phyloP scores from a whole-genome alignment of 768 basidiomycete species.

The Kwoniella mangroviensis region DNA sequence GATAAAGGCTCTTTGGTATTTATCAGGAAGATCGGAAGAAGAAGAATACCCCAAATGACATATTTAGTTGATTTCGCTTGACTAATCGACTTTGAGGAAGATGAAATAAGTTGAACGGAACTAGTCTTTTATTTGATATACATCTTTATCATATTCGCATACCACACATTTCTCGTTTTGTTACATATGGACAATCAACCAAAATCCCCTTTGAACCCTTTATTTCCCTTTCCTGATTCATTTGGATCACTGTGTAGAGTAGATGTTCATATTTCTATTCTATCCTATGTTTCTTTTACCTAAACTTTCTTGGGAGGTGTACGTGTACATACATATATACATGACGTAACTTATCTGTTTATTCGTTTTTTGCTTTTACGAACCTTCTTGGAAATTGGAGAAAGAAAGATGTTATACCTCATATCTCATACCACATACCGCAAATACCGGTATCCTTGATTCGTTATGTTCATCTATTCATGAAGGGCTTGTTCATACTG shows the following conservation, averaged over 20 bases:
- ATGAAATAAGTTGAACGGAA: neutral
- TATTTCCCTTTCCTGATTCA: neutral
- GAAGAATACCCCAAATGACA: too few species aligned
- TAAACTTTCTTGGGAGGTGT: constrained; percentile 3
- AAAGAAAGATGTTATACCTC: too few species aligned
- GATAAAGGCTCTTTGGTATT: too few species aligned
- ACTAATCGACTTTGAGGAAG: too few species aligned
- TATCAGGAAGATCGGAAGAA: too few species aligned
- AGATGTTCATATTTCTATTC: neutral
- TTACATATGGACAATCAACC: constrained; percentile 11
- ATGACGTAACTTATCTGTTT: neutral
- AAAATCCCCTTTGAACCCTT: neutral
- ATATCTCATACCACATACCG: too few species aligned
- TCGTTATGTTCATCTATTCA: too few species aligned
- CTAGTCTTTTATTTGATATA: neutral
- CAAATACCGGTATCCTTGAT: too few species aligned
- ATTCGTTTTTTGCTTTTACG: too few species aligned
- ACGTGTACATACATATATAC: neutral
- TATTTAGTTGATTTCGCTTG: too few species aligned
- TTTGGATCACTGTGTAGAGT: neutral
- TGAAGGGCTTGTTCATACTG: too few species aligned
- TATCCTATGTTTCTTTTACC: neutral
- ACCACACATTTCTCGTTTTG: neutral
- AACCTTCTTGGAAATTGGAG: too few species aligned
- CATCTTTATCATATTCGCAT: neutral